Percentiles rank a stretch among this genome's conserved stretches.
Conservation (phyloP, 83 land plant genomes). For the Picea engelmannii region DNA sequence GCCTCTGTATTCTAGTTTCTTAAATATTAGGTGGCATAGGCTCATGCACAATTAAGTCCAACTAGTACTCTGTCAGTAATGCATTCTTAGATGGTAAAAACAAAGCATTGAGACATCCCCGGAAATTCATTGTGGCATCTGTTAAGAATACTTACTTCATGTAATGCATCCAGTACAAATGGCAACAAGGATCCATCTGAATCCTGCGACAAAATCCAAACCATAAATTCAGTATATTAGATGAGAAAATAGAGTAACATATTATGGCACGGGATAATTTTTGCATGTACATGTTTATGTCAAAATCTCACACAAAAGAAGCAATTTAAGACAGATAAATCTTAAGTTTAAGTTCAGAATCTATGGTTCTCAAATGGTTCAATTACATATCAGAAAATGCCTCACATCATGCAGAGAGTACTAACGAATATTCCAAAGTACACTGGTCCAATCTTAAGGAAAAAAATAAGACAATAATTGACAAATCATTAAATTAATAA, state of each 20-base stretch:
- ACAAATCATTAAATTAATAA: not conserved
- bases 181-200: constrained; percentile 68
- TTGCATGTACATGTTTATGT: not conserved
- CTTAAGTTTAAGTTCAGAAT: not conserved
- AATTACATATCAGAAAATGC: not conserved
- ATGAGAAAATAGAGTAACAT: not conserved
- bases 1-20: not conserved
- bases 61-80: not conserved
- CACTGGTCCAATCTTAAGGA: not conserved
- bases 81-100: not conserved
- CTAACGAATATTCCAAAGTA: not conserved
- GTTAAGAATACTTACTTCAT: constrained; percentile 57
- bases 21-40: not conserved
- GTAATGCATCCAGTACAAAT: constrained; percentile 80
- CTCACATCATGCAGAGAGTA: not conserved
- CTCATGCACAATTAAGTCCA: not conserved
- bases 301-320: not conserved
- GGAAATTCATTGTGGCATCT: not conserved
- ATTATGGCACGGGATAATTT: not conserved
- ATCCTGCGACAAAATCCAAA: constrained; percentile 38
- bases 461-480: not conserved
- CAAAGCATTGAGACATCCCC: not conserved
- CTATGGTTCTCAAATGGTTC: not conserved
- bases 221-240: not conserved
- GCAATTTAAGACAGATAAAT: not conserved